Evolutionary conservation across 306 rosid genomes (phyloP), one percentile per base, ranked within the genome.

Genomic region (Sesbania bispinosa): DNA sequence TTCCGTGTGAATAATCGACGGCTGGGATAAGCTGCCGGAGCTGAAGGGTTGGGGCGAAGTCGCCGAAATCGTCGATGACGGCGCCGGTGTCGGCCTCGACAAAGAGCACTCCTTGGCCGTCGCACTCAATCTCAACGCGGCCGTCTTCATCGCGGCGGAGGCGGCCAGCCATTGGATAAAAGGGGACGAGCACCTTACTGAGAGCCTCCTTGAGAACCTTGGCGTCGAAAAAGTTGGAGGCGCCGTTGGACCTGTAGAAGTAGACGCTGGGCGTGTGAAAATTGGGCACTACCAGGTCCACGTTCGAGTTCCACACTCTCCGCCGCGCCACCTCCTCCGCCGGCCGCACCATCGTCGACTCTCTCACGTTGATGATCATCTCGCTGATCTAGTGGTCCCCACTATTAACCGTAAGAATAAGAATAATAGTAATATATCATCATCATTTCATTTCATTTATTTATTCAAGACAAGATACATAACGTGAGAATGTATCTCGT

Each of bases 81-180:
- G 80, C 64, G 8, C 38, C 62, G 0, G 88, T 85, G 8, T 85
- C 86, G 0, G 98, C 97, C 80, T 80, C 87, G 0, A 93, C 86
- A 33, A 93, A 84, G 20, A 93, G 90, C 26, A 88, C 98, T 0
- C 98, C 97, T 14, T 84, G 87, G 0, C 75, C 97, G 62, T 75
- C 79, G 52, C 96, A 93, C 3, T 88, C 80, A 48, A 93, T 85
- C 87, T 90, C 93, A 5, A 90, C 87, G 38, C 97, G 87, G 2
- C 93, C 96, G 55, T 85, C 89, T 13, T 88, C 91, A 24, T 90
- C 96, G 1, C 87, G 87, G 48, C 82, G 79, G 15, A 88, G 82
- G 0, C 97, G 82, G 1, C 97, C 97, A 0, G 92, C 97, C 90
- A 93, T 89, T 6, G 96, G 95, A 47, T 86, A 92, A 48, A 92